Base-by-base conservation (phyloP, 208 protist species). In the Leptomonas pyrrhocoris region DNA sequence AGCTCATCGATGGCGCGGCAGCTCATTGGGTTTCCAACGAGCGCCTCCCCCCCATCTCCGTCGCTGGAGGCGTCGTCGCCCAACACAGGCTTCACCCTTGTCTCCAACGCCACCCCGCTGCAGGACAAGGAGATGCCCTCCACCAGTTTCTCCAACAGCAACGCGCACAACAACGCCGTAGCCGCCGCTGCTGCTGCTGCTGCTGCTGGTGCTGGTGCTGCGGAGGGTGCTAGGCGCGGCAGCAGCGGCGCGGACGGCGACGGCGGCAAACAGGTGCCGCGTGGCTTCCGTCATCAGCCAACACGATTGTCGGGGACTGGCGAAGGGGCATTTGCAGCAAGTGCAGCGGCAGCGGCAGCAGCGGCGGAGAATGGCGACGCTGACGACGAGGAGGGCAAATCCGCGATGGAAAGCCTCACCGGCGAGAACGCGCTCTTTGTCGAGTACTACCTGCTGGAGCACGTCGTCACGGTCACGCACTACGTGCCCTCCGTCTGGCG, bases 361-460 rank as follows among this genome's bases (percentile, higher is more conserved):
- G 38, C 6, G 38, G 38, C 6, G 38, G 16, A 49, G 21, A 23
- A 54, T 12, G 43, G 13, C 27, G 43, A 58, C 25, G 62, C 12
- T 6, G 19, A 11, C 31, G 36, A 58, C 11, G 59, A 67, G 9
- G 59, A 27, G 4, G 54, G 34, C 27, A 27, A 46, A 12, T 46
- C 59, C 19, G 31, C 54, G 8, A 31, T 19, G 34, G 77, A 85
- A 4, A 77, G 64, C 57, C 65, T 87, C 19, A 88, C 71, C 13
- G 63, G 77, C 2, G 88, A 79, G 21, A 74, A 58, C 46, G 79
- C 81, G 27, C 73, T 96, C 40, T 69, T 96, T 38, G 53, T 68
- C 28, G 91, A 96, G 79, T 96, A 96, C 69, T 88, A 84, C 79
- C 71, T 90, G 40, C 72, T 94, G 21, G 91, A 96, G 74, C 85